Percentiles rank a stretch among this genome's conserved stretches.
Evolutionary conservation across 202 grass and related monocot genomes (phyloP).

Genomic region (Digitaria exilis): DNA sequence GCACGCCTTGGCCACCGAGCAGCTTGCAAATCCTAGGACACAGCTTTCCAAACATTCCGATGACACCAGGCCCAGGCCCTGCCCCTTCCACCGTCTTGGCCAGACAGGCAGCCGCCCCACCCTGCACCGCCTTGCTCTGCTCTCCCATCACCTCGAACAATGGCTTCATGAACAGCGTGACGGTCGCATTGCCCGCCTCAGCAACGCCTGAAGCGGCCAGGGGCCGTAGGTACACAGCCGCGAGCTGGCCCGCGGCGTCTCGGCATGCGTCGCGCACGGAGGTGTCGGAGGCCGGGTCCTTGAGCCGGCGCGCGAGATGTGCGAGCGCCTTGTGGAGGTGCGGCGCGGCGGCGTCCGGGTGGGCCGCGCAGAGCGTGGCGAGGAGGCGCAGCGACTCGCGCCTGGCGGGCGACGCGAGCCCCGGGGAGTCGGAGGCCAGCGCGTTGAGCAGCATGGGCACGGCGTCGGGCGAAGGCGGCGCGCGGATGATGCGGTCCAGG

Average conservation of each 20-base stretch:
- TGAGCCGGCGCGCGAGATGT: conserved; percentile 72
- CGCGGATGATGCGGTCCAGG: conserved; percentile 82
- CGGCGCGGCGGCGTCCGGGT: conserved; percentile 59
- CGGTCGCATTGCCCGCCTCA: conserved; percentile 54
- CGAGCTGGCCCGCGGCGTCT: conserved; percentile 60
- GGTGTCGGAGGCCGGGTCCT: conserved; percentile 79
- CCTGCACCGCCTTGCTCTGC: conserved; percentile 88
- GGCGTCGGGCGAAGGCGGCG: conserved; percentile 69
- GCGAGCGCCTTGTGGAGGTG: conserved; percentile 79
- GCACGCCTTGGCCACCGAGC: conserved; percentile 77
- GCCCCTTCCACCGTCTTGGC: conserved; percentile 84
- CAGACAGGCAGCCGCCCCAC: conserved; percentile 76
- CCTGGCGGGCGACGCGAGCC: conserved; percentile 49
- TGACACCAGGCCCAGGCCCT: conserved; percentile 41
- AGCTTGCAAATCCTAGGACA: conserved; percentile 81
- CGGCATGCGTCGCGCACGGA: conserved; percentile 87
- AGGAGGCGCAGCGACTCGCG: conserved; percentile 78
- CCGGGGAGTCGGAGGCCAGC: conserved; percentile 61
- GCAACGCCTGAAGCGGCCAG: conserved; percentile 15
- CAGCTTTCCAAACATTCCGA: conserved; percentile 71
- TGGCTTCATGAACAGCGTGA: conserved; percentile 78
- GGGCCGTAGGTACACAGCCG: conserved; percentile 69
- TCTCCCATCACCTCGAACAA: conserved; percentile 93
- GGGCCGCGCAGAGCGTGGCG: conserved; percentile 61
- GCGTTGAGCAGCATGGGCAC: conserved; percentile 85